A percentile compares a stretch with the other conserved stretches of the same genome.
phyloP scores from a whole-genome alignment of 2,329 filamentous ascomycete species.

The Colletotrichum orchidophilum region DNA sequence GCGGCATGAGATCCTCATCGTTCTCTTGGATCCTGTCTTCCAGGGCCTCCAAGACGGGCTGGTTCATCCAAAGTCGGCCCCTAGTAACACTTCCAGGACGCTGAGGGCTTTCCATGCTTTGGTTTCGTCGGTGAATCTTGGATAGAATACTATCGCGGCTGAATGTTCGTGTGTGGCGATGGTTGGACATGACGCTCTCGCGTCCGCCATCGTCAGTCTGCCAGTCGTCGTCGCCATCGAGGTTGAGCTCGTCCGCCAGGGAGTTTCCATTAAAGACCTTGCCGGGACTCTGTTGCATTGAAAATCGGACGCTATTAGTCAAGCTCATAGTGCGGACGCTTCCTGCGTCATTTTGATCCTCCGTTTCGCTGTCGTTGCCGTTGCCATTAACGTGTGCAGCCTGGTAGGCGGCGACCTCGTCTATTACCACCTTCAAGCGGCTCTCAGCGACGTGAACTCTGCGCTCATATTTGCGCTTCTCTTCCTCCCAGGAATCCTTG shows the following conservation, averaged over 20 bases:
- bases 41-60: slow-evolving; percentile 63
- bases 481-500: slow-evolving; percentile 84
- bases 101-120: slow-evolving; percentile 67
- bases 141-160: slow-evolving; percentile 67
- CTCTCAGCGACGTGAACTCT: slow-evolving; percentile 91
- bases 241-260: slow-evolving; percentile 89
- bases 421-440: slow-evolving; percentile 82
- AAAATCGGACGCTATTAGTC: slow-evolving; percentile 78
- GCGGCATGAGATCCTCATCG: slow-evolving; percentile 48
- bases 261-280: slow-evolving; percentile 73
- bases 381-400: slow-evolving; percentile 57
- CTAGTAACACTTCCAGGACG: slow-evolving; percentile 64
- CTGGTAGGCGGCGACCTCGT: slow-evolving; percentile 82
- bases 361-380: slow-evolving; percentile 64
- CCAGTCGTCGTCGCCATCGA: slow-evolving; percentile 81
- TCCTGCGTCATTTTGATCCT: slow-evolving; percentile 72
- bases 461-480: slow-evolving; percentile 83
- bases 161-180: slow-evolving; percentile 60
- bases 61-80: slow-evolving; percentile 62
- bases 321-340: slow-evolving; percentile 81
- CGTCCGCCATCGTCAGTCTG: slow-evolving; percentile 78
- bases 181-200: slow-evolving; percentile 66
- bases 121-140: slow-evolving; percentile 62
- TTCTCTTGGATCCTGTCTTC: slow-evolving; percentile 62
- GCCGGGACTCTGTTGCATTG: slow-evolving; percentile 65